Evolutionary conservation across 1,139 yeast species (phyloP), one percentile per base, ranked within the genome.

Genomic region (Geotrichum bryndzae): DNA sequence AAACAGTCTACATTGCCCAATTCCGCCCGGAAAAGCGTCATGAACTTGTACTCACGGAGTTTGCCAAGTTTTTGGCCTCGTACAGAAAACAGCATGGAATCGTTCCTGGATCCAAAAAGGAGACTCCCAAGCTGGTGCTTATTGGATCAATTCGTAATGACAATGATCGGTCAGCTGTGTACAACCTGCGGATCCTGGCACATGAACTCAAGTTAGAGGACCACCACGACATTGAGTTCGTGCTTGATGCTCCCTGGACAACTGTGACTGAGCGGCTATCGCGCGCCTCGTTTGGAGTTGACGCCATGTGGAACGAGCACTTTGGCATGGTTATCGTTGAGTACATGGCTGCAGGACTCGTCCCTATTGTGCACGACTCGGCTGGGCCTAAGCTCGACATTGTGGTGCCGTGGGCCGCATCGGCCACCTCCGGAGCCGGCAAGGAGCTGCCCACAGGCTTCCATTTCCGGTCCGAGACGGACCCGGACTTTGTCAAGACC

Each of bases 231-330:
- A 83, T 91, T 54, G 84, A 84, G 57, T 88, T 94, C 68, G 80
- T 86, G 2, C 82, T 89, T 7, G 96, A 94, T 73, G 87, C 94
- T 52, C 81, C 90, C 5, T 90, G 90, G 77, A 80, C 78, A 1
- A 82, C 80, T 33, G 85, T 95, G 23, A 78, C 83, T 54, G 70
- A 75, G 45, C 81, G 82, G 65, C 77, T 95, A 54, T 71, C 79
- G n/a, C 76, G 74, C 8, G 84, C 92, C 1, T 84, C 85, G 51
- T 86, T 84, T 68, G 99, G 99, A 2, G 79, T 94, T 56, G 92
- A 95, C 70, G 94, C 97, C 33, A 95, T 95, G 99, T 95, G 99
- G 99, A 94, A 95, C 74, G 99, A 95, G 76, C 99, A 95, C 76
- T 95, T 95, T 73, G 99, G 99, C 23, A 95, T 95, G 71, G 96